Evolutionary conservation across 2,329 filamentous ascomycete genomes (phyloP).

Genomic region (Trichophyton simii): DNA sequence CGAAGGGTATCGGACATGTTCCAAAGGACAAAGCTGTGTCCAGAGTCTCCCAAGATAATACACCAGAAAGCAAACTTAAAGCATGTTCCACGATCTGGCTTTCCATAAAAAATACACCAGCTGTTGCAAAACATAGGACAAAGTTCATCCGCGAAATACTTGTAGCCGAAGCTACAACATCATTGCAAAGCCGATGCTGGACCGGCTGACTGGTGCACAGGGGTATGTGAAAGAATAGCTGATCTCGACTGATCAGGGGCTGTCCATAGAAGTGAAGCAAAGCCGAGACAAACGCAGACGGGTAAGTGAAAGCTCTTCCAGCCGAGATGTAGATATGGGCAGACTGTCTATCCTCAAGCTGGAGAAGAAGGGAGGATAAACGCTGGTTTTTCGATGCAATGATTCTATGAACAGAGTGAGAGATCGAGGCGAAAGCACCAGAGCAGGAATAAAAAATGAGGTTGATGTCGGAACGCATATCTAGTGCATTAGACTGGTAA

Average conservation of each 20-base stretch:
- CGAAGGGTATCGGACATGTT: constrained; percentile 15
- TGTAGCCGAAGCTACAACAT: constrained; percentile 10
- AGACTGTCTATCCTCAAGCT: not conserved
- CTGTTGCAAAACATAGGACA: constrained; percentile 21
- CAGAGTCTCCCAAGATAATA: constrained; percentile 21
- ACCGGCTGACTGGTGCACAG: constrained; percentile 10
- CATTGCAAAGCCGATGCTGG: not conserved
- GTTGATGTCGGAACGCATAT: constrained; percentile 15
- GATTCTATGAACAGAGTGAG: constrained; percentile 15
- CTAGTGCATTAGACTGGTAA: constrained; percentile 13
- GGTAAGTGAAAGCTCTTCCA: constrained; percentile 16
- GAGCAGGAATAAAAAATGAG: constrained; percentile 16
- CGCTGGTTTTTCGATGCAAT: constrained; percentile 19
- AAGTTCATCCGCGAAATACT: constrained; percentile 19
- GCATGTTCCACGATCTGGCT: constrained; percentile 17
- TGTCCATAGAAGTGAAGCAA: constrained; percentile 21
- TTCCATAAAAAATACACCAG: constrained; percentile 21
- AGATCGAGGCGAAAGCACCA: constrained; percentile 13
- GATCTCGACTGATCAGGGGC: constrained; percentile 12
- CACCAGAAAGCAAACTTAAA: constrained; percentile 16
- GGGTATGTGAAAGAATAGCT: constrained; percentile 13
- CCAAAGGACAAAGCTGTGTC: constrained; percentile 22
- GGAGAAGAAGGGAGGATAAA: constrained; percentile 14
- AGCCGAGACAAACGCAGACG: constrained; percentile 18
- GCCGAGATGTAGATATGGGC: constrained; percentile 13